Base-by-base conservation (phyloP, 2,329 filamentous ascomycete species). In the Esteya vermicola region DNA sequence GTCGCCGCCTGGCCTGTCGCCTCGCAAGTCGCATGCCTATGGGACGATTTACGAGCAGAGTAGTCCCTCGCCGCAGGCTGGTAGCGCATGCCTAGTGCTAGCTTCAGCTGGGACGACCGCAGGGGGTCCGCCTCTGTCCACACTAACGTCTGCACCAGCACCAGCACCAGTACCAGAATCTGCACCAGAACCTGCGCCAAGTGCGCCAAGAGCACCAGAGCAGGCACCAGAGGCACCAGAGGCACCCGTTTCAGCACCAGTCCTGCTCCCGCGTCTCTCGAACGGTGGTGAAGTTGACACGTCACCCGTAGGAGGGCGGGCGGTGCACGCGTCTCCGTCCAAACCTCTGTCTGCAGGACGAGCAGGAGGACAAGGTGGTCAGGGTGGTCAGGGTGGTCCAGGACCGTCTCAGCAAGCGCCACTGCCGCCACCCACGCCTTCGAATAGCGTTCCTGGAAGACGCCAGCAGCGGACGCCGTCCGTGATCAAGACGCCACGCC, bases 1-100 rank as follows among this genome's bases (percentile, higher is more conserved):
- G 20, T 59, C 57, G 3, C 61, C 62, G 18, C 62, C 62, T 4
- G 51, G 58, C 36, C 58, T 58, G 47, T 62, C 61, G 18, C 60
- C 57, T 5, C 58, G 55, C 43, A 61, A 60, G 45, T 57, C 57
- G 12, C 55, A 57, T 34, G 57, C 57, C 20, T 63, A 62, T 44
- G 57, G 56, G 32, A 57, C 57, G 30, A 55, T 61, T 30, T 57
- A 56, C 43, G 54, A 57, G 25, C 52, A 54, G 25, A 54, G 55
- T 10, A 54, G 52, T 25, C 52, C 57, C 3, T 35, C 41, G n/a
- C 44, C 36, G 46, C 36, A 38, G 21, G 23, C 16, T 6, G 7
- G 9, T n/a, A n/a, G 16, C 23, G 21, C 7, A 9, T 18, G 10
- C 12, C n/a, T n/a, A n/a, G n/a, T n/a, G n/a, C n/a, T n/a, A n/a